A percentile compares a stretch with the other conserved stretches of the same genome.
Conservation (phyloP, 768 basidiomycete genomes). For the Termitomyces sp. region DNA sequence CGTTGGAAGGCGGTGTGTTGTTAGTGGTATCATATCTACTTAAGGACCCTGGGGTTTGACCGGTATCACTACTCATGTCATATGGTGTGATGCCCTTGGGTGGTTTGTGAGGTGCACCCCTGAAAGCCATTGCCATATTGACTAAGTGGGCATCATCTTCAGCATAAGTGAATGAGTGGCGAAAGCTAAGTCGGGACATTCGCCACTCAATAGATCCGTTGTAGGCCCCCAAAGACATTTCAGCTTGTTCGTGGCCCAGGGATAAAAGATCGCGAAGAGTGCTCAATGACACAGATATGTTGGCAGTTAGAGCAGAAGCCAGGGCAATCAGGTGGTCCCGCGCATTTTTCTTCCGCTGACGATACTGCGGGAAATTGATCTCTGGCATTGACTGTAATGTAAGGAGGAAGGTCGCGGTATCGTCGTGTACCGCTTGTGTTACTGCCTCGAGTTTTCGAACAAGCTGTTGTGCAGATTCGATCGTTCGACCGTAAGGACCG, state of each 20-base stretch:
- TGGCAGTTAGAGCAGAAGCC: conserved; percentile 49
- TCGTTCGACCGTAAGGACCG: conserved; percentile 58
- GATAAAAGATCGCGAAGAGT: conserved; percentile 59
- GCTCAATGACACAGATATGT: conserved; percentile 52
- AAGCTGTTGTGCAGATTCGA: conserved; percentile 64
- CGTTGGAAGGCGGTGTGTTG: conserved; percentile 8
- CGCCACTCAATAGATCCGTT: conserved; percentile 76
- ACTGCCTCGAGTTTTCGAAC: conserved; percentile 68
- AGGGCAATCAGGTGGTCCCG: conserved; percentile 49
- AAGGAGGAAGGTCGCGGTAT: conserved; percentile 57
- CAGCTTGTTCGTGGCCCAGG: conserved; percentile 69
- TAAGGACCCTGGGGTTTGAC: not conserved
- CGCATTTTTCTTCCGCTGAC: conserved; percentile 28
- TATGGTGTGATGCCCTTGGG: not conserved
- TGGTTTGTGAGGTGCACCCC: conserved; percentile 5
- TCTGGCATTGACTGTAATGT: conserved; percentile 51
- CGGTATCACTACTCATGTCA: conserved; percentile 18
- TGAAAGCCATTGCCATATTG: conserved; percentile 46
- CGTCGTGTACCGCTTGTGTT: conserved; percentile 74
- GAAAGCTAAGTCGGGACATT: conserved; percentile 63
- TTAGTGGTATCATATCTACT: conserved; percentile 1
- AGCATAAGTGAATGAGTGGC: conserved; percentile 34
- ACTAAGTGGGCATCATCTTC: conserved; percentile 41
- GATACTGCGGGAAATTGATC: conserved; percentile 26
- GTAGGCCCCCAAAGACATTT: conserved; percentile 66